Evolutionary conservation across 805 yeast genomes (phyloP), one percentile per base, ranked within the genome.

Genomic region (Candida michaelii): DNA sequence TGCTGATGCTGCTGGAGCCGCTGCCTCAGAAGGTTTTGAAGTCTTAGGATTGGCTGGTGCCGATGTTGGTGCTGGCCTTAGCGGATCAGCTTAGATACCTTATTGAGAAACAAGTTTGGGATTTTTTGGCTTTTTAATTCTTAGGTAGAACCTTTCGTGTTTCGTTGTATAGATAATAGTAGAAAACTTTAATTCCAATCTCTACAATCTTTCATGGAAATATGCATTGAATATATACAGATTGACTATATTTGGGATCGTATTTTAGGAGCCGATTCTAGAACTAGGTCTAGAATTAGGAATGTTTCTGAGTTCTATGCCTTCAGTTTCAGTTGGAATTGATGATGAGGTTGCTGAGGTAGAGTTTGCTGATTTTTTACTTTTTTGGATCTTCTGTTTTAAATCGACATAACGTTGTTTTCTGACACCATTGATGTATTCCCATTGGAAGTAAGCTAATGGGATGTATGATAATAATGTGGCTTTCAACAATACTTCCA

Each of bases 401-500:
- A 49, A 35, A 5, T 31, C 45, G 7, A 30, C 11, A 18, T 27
- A 49, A n/a, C 53, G 30, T 25, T 42, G 13, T 29, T 39, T 29
- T 36, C 53, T 46, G 3, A 31, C 27, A 3, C 32, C 23, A 14
- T 48, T 48, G 18, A 70, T 51, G 47, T 65, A 56, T 10, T 53
- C 55, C 66, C 71, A 69, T 3, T 60, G 45, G 25, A 59, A 58
- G 47, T 66, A 69, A 1, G 60, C 67, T 4, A 60, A 44, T 1
- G 76, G 76, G 11, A 68, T 51, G 42, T 70, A 70, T 5, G 48
- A 38, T 38, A 69, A 46, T 19, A 70, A 48, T 2, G 53, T 54
- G 1, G 43, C 50, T 50, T 65, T 56, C 18, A 65, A 44, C 1
- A 51, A 39, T n/a, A 49, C 19, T 34, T 69, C 72, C 37, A 59